phyloP scores from a whole-genome alignment of 495 filamentous ascomycete species.

The Saxophila tyrrhenica region DNA sequence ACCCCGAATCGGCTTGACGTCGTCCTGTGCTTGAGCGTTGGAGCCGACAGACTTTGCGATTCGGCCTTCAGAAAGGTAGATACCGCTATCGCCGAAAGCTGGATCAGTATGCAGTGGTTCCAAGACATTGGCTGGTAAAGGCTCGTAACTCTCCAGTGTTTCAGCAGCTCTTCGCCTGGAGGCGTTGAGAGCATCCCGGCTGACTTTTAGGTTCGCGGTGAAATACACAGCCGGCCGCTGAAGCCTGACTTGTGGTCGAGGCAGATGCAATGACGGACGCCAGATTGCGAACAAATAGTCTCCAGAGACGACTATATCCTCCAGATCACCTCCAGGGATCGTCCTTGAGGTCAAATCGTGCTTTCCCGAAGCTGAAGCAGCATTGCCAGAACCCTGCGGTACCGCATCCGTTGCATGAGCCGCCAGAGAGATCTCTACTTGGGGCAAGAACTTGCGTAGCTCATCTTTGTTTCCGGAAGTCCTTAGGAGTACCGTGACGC shows the following conservation, averaged over 20 bases:
- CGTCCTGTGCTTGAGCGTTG: not conserved
- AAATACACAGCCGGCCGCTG: slow-evolving; percentile 20
- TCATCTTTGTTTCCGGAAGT: slow-evolving; percentile 2
- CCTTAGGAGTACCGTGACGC: slow-evolving; percentile 7
- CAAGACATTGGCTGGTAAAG: slow-evolving; percentile 15
- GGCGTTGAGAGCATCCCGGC: not conserved
- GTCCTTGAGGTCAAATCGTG: slow-evolving; percentile 5
- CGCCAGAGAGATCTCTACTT: slow-evolving; percentile 7
- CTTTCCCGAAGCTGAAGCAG: slow-evolving; percentile 13
- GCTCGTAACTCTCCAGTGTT: slow-evolving; percentile 12
- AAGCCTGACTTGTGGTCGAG: slow-evolving; percentile 12
- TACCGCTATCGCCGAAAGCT: slow-evolving; percentile 1
- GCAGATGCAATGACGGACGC: slow-evolving; percentile 7
- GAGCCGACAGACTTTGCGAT: slow-evolving; percentile 13
- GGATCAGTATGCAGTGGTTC: slow-evolving; percentile 11
- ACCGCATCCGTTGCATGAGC: slow-evolving; percentile 20
- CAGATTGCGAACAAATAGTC: slow-evolving; percentile 14
- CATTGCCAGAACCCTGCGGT: slow-evolving; percentile 13
- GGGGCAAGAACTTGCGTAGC: slow-evolving; percentile 3
- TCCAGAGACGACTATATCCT: not conserved
- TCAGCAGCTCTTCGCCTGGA: not conserved
- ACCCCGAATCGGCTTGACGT: slow-evolving; percentile 9
- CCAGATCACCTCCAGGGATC: not conserved
- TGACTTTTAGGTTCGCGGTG: slow-evolving; percentile 11
- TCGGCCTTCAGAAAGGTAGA: slow-evolving; percentile 13